phyloP scores from a whole-genome alignment of 1,284 basidiomycete genomes.

The Naganishia cerealis region DNA sequence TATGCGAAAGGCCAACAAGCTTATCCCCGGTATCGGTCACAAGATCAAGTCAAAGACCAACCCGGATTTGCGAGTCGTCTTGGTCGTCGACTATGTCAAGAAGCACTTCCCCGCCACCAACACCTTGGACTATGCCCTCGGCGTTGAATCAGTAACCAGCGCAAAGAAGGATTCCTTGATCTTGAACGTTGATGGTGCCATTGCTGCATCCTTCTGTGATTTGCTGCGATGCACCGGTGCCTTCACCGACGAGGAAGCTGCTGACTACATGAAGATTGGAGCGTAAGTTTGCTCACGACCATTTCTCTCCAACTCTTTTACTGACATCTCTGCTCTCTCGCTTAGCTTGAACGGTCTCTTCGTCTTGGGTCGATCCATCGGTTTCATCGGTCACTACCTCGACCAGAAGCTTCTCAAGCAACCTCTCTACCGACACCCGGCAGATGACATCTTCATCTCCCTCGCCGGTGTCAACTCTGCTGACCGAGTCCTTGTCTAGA shows the following conservation, averaged over 20 bases:
- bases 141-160: slow-evolving; percentile 96
- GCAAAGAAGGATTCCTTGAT: slow-evolving; percentile 94
- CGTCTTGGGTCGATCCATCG: slow-evolving; percentile 94
- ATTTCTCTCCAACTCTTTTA: not conserved
- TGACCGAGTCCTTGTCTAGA: slow-evolving; percentile 25
- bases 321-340: slow-evolving; percentile 54
- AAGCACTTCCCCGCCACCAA: slow-evolving; percentile 92
- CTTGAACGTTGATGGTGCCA: slow-evolving; percentile 95
- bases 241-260: slow-evolving; percentile 92
- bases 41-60: slow-evolving; percentile 99
- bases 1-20: slow-evolving; percentile 92
- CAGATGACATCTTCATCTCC: slow-evolving; percentile 65
- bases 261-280: slow-evolving; percentile 86
- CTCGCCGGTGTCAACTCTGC: slow-evolving; percentile 30
- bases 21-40: slow-evolving; percentile 97
- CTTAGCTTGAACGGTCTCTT: slow-evolving; percentile 94
- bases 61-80: slow-evolving; percentile 92
- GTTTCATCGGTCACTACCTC: slow-evolving; percentile 67
- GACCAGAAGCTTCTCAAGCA: slow-evolving; percentile 94
- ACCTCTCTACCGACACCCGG: slow-evolving; percentile 86
- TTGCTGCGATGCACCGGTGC: slow-evolving; percentile 88
- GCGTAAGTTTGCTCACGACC: slow-evolving; percentile 34
- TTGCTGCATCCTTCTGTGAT: slow-evolving; percentile 97
- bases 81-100: slow-evolving; percentile 94
- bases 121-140: slow-evolving; percentile 95